phyloP scores from a whole-genome alignment of 208 protist species.

The Entamoeba nuttalli region DNA sequence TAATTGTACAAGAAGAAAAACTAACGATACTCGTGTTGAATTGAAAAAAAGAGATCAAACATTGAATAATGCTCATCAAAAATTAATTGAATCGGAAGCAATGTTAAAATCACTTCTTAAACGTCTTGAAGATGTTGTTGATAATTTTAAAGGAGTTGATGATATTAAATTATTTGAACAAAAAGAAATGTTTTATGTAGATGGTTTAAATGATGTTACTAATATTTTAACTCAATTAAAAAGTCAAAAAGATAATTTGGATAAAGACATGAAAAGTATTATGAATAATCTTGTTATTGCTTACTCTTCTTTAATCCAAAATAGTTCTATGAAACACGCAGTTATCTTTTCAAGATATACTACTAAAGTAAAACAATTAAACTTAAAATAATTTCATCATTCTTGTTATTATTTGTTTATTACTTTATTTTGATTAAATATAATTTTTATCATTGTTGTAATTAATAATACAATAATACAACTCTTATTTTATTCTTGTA shows the following conservation, averaged over 20 bases:
- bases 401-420: too few species aligned
- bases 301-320: not conserved
- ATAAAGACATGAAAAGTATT: not conserved
- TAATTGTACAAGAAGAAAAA: not conserved
- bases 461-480: too few species aligned
- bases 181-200: not conserved
- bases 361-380: not conserved
- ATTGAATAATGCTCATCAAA: not conserved
- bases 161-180: not conserved
- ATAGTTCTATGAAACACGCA: not conserved
- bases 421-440: too few species aligned
- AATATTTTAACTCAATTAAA: not conserved
- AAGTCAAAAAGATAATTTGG: not conserved
- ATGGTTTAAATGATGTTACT: not conserved
- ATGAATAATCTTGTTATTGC: not conserved
- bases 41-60: not conserved
- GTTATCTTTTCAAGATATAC: not conserved
- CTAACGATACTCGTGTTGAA: not conserved
- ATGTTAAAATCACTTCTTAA: not conserved
- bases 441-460: too few species aligned
- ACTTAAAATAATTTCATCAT: not conserved
- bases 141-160: not conserved
- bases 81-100: not conserved
- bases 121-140: not conserved
- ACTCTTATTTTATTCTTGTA: too few species aligned